phyloP scores from a whole-genome alignment of 768 basidiomycete species.

The Steccherinum ochraceum region DNA sequence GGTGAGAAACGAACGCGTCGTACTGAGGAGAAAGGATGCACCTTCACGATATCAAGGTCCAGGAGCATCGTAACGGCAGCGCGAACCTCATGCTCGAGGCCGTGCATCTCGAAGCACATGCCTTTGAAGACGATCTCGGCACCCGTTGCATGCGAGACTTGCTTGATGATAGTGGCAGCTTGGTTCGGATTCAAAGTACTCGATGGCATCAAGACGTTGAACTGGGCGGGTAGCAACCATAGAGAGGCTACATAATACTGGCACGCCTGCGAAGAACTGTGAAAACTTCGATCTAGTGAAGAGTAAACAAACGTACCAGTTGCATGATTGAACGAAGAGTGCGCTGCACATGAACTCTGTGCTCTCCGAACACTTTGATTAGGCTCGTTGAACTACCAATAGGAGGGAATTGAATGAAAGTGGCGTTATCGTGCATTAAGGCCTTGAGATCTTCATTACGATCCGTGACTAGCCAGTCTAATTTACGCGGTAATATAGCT shows the following conservation, averaged over 20 bases:
- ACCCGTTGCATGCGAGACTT: slow-evolving; percentile 79
- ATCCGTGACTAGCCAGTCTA: slow-evolving; percentile 99
- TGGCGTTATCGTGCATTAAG: slow-evolving; percentile 95
- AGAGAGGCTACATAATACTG: slow-evolving; percentile 96
- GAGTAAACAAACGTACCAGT: slow-evolving; percentile 55
- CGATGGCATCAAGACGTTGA: slow-evolving; percentile 85
- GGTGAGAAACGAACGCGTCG: neutral
- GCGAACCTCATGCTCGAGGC: slow-evolving; percentile 86
- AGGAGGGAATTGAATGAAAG: slow-evolving; percentile 89
- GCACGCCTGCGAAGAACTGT: slow-evolving; percentile 57
- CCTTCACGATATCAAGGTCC: slow-evolving; percentile 91
- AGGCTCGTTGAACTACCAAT: slow-evolving; percentile 90
- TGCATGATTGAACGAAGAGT: slow-evolving; percentile 94
- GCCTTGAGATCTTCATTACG: slow-evolving; percentile 88
- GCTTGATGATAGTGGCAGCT: slow-evolving; percentile 79
- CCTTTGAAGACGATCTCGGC: slow-evolving; percentile 96
- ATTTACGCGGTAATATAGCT: slow-evolving; percentile 89
- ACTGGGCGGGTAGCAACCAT: slow-evolving; percentile 92
- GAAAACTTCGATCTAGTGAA: slow-evolving; percentile 14
- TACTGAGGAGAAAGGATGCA: slow-evolving; percentile 31
- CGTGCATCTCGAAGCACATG: slow-evolving; percentile 97
- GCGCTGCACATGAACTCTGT: slow-evolving; percentile 88
- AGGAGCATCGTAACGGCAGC: slow-evolving; percentile 79
- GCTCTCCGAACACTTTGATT: slow-evolving; percentile 91
- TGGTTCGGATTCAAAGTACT: slow-evolving; percentile 75